Percentiles rank a stretch among this genome's conserved stretches.
Conservation (phyloP, 805 yeast genomes). For the Barnettozyma siamensis region DNA sequence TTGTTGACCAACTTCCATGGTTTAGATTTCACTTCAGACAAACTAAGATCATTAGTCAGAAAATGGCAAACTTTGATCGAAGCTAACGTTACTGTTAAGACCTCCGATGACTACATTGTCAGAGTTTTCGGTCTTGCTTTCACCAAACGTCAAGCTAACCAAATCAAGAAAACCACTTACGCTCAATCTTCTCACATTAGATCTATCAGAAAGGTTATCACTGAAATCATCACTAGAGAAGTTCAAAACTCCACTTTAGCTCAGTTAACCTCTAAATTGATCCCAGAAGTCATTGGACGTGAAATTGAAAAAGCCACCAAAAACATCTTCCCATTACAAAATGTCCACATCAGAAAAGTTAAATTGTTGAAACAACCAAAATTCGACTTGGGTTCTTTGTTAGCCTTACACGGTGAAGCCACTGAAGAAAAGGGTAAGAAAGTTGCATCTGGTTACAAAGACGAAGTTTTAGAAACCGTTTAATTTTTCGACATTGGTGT, state of each 20-base stretch:
- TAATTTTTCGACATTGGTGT: constrained; percentile 78
- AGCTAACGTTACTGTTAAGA: constrained; percentile 97
- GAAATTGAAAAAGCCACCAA: constrained; percentile 96
- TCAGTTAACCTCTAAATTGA: constrained; percentile 94
- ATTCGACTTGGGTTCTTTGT: constrained; percentile 93
- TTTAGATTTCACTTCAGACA: constrained; percentile 95
- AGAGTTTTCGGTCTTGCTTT: constrained; percentile 96
- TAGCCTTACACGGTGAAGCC: constrained; percentile 96
- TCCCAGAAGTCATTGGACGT: constrained; percentile 98
- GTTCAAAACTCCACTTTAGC: constrained; percentile 92
- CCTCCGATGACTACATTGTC: constrained; percentile 94
- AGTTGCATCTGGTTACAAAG: constrained; percentile 93
- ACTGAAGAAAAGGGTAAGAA: constrained; percentile 97
- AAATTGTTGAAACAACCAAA: constrained; percentile 98
- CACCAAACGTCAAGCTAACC: constrained; percentile 97
- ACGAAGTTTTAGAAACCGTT: constrained; percentile 96
- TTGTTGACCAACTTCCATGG: constrained; percentile 99
- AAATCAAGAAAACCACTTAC: constrained; percentile 94
- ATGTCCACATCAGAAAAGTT: constrained; percentile 98
- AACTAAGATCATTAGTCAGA: constrained; percentile 95
- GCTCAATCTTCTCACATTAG: constrained; percentile 97
- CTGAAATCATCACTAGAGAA: constrained; percentile 94
- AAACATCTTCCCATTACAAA: constrained; percentile 94
- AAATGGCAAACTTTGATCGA: constrained; percentile 98
- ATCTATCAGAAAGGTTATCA: constrained; percentile 95